Evolutionary conservation across 2,329 filamentous ascomycete species (phyloP).

Genomic region (Trichoderma asperellum): DNA sequence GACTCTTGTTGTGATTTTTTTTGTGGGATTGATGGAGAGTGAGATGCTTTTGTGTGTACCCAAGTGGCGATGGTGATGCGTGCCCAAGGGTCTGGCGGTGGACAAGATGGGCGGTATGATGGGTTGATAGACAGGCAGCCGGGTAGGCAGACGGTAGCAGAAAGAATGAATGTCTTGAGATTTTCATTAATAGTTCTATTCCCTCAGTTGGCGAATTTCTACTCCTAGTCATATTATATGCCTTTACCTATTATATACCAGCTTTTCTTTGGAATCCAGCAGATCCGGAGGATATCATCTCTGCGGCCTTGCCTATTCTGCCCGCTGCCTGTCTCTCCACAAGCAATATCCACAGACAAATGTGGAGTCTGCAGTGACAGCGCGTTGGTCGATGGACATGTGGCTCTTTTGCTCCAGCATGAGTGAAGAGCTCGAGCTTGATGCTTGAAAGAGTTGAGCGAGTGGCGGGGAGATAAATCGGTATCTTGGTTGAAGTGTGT

Average conservation of each 20-base stretch:
- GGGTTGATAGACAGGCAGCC: not conserved
- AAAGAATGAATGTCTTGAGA: not conserved
- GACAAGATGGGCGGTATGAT: not conserved
- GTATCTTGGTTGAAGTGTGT: not conserved
- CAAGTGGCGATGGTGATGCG: slow-evolving; percentile 22
- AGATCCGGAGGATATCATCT: not conserved
- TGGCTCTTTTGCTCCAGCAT: not conserved
- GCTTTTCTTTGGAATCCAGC: not conserved
- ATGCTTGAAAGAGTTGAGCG: not conserved
- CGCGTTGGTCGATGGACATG: not conserved
- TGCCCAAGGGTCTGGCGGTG: slow-evolving; percentile 9
- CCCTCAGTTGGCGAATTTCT: not conserved
- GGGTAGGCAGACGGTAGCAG: not conserved
- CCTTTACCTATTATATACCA: no score
- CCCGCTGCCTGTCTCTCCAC: not conserved
- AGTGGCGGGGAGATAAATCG: not conserved
- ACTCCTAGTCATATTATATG: no score
- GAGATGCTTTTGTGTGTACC: not conserved
- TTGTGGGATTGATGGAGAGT: not conserved
- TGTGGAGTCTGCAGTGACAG: not conserved
- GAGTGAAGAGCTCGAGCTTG: not conserved
- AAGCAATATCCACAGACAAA: not conserved
- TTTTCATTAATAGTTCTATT: not conserved
- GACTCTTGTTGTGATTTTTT: not conserved
- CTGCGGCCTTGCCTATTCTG: not conserved